Percentiles rank a stretch among this genome's conserved stretches.
Evolutionary conservation across 2,329 filamentous ascomycete species (phyloP).

Genomic region (Orbilia javanica): DNA sequence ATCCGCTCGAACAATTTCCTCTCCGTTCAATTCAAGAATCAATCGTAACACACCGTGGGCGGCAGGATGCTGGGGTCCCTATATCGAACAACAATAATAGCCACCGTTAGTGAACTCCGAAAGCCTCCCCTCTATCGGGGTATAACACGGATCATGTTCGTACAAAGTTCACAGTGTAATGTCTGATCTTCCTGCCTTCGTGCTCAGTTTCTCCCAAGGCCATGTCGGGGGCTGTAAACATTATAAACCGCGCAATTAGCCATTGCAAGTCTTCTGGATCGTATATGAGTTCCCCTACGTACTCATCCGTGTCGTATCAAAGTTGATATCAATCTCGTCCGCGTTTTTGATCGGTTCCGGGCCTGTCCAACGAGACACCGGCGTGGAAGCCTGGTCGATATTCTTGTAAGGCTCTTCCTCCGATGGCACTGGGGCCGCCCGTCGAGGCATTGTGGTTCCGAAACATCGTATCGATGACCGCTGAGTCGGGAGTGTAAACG

Average conservation of each 20-base stretch:
- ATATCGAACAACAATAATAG: constrained; percentile 15
- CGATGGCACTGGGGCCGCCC: constrained; percentile 18
- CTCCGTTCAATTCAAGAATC: constrained; percentile 97
- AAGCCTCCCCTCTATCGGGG: background rate
- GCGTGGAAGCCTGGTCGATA: constrained; percentile 44
- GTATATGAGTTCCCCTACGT: constrained; percentile 65
- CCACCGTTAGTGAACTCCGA: background rate
- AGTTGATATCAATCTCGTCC: constrained; percentile 59
- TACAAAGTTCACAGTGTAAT: constrained; percentile 97
- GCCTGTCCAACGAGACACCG: constrained; percentile 46
- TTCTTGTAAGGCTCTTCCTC: constrained; percentile 12
- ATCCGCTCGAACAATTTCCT: constrained; percentile 96
- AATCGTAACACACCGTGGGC: constrained; percentile 97
- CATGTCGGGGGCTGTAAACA: constrained; percentile 64
- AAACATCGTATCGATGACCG: constrained; percentile 47
- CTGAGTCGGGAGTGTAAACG: constrained; percentile 21
- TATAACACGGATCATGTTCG: constrained; percentile 3
- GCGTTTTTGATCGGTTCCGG: constrained; percentile 24
- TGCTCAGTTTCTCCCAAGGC: constrained; percentile 66
- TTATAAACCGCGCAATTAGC: constrained; percentile 65
- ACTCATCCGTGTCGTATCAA: constrained; percentile 65
- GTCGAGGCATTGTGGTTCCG: constrained; percentile 54
- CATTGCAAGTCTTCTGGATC: constrained; percentile 64
- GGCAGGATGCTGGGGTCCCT: constrained; percentile 94
- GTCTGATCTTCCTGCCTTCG: constrained; percentile 85